Percentiles rank a stretch among this genome's conserved stretches.
phyloP scores from a whole-genome alignment of 345 rosid genomes.

The thale cress (Arabidopsis thaliana) region TAIR10.1 NC_003076.8:1572001-1572500 shows the following conservation, averaged over 20 bases:
- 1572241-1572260: constrained; percentile 98
- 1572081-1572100: constrained; percentile 90
- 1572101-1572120: constrained; percentile 96
- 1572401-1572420: constrained; percentile 26
- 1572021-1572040: not conserved
- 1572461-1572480: constrained; percentile 81
- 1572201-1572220: constrained; percentile 42
- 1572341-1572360: not conserved
- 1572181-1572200: constrained; percentile 18
- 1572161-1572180: not conserved
- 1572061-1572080: constrained; percentile 46
- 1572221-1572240: constrained; percentile 98
- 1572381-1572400: not conserved
- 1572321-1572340: constrained; percentile 55
- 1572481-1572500: constrained; percentile 90
- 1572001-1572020: constrained; percentile 26
- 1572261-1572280: constrained; percentile 96
- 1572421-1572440: not conserved
- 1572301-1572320: constrained; percentile 91
- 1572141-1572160: constrained; percentile 74
- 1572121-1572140: constrained; percentile 92
- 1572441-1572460: constrained; percentile 65
- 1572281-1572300: constrained; percentile 89
- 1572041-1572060: not conserved
- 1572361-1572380: constrained; percentile 13